Conservation (phyloP, 306 rosid genomes). For the Prunus dulcis region DNA sequence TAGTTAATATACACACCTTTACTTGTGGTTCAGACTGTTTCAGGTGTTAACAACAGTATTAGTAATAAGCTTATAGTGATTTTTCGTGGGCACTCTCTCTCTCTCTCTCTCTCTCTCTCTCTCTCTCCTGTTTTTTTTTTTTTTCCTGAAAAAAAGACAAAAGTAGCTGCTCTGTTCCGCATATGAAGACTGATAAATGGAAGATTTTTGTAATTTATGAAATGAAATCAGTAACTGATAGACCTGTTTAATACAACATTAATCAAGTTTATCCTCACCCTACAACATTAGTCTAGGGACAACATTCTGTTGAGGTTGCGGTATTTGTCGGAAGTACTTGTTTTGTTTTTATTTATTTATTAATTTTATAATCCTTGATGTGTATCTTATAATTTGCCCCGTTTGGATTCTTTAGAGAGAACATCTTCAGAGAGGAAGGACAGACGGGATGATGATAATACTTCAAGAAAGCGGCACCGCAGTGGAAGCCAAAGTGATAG, state of each 20-base stretch:
- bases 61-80: background rate
- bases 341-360: background rate
- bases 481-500: constrained; percentile 68
- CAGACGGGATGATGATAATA: constrained; percentile 52
- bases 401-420: constrained; percentile 42
- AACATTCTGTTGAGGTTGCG: background rate
- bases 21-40: background rate
- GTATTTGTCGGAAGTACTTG: background rate
- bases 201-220: background rate
- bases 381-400: background rate
- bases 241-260: background rate
- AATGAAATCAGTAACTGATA: background rate
- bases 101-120: background rate
- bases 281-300: background rate
- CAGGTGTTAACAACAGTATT: background rate
- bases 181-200: background rate
- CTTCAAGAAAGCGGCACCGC: constrained; percentile 76
- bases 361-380: background rate
- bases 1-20: background rate
- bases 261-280: background rate
- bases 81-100: background rate
- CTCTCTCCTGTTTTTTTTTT: background rate
- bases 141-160: background rate
- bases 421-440: constrained; percentile 67
- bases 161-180: background rate